Evolutionary conservation across 179 eudicot species (phyloP), one percentile per base, ranked within the genome.

Genomic region (Beta macrorhiza): DNA sequence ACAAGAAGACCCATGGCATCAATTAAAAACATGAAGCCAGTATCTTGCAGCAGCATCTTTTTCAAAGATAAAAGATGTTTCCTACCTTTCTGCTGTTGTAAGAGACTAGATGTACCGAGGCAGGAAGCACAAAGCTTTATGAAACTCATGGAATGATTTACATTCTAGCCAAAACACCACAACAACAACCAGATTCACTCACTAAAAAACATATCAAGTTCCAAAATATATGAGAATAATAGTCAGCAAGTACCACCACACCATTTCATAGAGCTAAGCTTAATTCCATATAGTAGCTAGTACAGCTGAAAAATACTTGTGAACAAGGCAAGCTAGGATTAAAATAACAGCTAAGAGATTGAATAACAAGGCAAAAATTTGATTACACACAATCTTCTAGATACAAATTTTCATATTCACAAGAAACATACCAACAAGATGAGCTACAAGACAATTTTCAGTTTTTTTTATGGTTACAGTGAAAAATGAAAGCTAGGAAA

Each of bases 21-120:
- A 55, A 5, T 47, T 55, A 82, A 47, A 53, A 32, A 79, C 51
- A 73, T 12, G 44, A 81, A 13, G 19, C 65, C 49, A 81, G 16
- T 3, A 63, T 13, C 53, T 15, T 58, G 65, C 74, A 57, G n/a
- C 25, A 74, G 4, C 58, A 29, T 56, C 67, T 16, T 25, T 64
- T 32, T 10, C 20, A 57, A 25, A 22, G 13, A 69, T 9, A 37
- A 37, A 37, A 37, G 42, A 69, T 15, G 17, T 63, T 49, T 5
- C 15, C 37, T 63, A 11, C 51, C 67, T 22, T 47, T 12, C 37
- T 56, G 44, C 45, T 59, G 45, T 44, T 1, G 55, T 11, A n/a
- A 74, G 16, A 4, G 10, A 74, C 25, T 3, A 52, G 53, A 78
- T 25, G 53, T 64, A 17, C n/a, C 2, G 11, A 70, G 70, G 73